Conservation (phyloP, 345 rosid species). For the Euphorbia peplus region DNA sequence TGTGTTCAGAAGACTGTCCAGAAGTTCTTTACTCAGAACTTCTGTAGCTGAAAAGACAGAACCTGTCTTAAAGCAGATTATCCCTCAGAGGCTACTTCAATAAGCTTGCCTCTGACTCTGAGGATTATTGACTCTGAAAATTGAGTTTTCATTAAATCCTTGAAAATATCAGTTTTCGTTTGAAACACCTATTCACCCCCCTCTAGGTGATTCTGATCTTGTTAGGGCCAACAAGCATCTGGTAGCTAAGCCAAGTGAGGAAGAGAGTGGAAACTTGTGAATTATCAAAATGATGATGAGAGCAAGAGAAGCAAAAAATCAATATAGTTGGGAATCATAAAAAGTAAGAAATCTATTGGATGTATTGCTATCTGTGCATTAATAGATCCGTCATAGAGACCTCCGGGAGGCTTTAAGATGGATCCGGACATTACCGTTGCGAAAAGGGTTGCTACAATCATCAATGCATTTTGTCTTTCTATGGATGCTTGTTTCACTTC, state of each 20-base stretch:
- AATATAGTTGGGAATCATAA: background rate
- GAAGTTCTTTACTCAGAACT: no score
- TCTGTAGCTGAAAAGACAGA: no score
- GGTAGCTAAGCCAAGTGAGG: background rate
- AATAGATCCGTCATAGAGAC: background rate
- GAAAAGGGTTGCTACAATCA: slow-evolving; percentile 2
- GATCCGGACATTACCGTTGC: background rate
- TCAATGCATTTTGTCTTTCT: background rate
- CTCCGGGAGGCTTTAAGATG: background rate
- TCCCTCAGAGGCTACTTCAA: no score
- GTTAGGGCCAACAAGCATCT: no score
- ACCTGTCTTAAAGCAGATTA: no score
- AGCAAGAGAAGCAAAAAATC: background rate
- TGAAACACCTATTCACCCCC: no score
- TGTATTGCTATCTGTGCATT: background rate
- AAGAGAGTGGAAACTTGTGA: background rate
- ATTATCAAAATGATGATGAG: background rate
- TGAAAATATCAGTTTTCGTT: no score
- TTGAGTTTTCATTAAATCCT: no score
- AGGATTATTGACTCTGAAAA: no score
- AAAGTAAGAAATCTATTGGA: background rate
- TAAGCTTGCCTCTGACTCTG: no score
- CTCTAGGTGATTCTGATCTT: no score
- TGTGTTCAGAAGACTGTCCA: no score
- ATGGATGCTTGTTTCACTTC: background rate